Evolutionary conservation across 768 basidiomycete genomes (phyloP), one percentile per base, ranked within the genome.

Genomic region (Cantharellus anzutake): DNA sequence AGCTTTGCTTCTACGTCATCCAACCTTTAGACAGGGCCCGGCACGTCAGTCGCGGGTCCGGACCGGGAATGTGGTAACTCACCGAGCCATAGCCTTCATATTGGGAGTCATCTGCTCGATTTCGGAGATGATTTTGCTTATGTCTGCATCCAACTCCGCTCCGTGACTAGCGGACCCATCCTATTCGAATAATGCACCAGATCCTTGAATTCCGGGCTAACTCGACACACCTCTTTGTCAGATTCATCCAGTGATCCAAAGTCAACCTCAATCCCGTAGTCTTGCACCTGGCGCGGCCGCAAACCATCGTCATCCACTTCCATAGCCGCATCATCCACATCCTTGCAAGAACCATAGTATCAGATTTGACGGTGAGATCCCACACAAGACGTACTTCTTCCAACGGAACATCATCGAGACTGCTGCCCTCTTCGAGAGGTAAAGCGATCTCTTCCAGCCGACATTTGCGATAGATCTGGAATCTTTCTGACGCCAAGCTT

Each of bases 21-120:
- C 37, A 92, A 74, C 60, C 88, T 85, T 51, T n/a, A 16, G 20
- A 4, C 50, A 37, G 35, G 52, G 48, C 16, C 20, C 50, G 37
- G 34, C 20, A 48, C 37, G 7, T 63, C 4, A 61, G 42, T 5
- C 34, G 48, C 2, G 4, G 35, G 35, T 3, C 4, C n/a, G 16
- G 4, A 11, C 35, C 35, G 42, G 11, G 38, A 60, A 40, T 53
- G 53, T n/a, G 34, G 14, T 38, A 1, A 67, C 81, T 20, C 61
- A 85, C 84, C 84, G 75, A 63, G 97, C 92, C 64, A 93, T 86
- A 0, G 94, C 94, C 69, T 98, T 98, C 80, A 97, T 76, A 68
- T 98, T 99, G 5, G 94, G 93, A 0, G 90, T 87, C 83, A 98
- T 88, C 57, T 80, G 78, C 65, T 93, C 90, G 57, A 97, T 92